Evolutionary conservation across 169 alveolate species (phyloP).

Genomic region (Ichthyophthirius multifiliis): DNA sequence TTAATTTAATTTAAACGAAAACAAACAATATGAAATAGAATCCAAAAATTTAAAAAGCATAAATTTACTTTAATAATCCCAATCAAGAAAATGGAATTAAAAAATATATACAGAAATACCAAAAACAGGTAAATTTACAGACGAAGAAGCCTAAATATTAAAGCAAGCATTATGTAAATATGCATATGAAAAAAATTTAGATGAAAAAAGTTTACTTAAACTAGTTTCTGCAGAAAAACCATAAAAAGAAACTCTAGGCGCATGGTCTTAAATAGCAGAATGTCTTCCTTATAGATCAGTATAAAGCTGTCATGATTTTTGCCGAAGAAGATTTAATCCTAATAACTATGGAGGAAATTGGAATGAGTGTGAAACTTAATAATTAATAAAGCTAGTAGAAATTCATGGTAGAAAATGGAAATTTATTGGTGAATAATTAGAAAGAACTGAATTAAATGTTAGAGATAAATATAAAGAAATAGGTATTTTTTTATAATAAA

Average conservation of each 20-base stretch:
- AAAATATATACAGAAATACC: neutral
- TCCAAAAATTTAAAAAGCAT: neutral
- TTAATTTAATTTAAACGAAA: neutral
- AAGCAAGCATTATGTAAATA: slow-evolving; percentile 61
- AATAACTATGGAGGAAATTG: slow-evolving; percentile 77
- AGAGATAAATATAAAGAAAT: slow-evolving; percentile 77
- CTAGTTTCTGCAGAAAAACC: slow-evolving; percentile 60
- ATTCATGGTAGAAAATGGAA: slow-evolving; percentile 77
- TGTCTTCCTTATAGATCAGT: slow-evolving; percentile 68
- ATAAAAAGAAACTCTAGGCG: slow-evolving; percentile 43
- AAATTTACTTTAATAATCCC: neutral
- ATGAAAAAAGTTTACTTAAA: slow-evolving; percentile 50
- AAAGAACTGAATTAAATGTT: slow-evolving; percentile 74
- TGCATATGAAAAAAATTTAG: slow-evolving; percentile 40
- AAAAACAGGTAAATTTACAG: slow-evolving; percentile 65
- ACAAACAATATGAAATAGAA: neutral
- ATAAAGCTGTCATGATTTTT: slow-evolving; percentile 71
- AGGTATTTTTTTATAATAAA: slow-evolving; percentile 37
- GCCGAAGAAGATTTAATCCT: slow-evolving; percentile 74
- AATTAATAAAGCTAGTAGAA: slow-evolving; percentile 54
- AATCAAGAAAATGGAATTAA: slow-evolving; percentile 50
- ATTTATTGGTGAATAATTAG: slow-evolving; percentile 55
- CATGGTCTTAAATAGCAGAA: slow-evolving; percentile 73
- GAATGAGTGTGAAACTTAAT: slow-evolving; percentile 65
- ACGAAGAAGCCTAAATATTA: slow-evolving; percentile 54